These are phyloP conservation scores for Chionographis japonica DNA, from an alignment of 106 monocot genomes.

Conservation along the genomic window DNA sequence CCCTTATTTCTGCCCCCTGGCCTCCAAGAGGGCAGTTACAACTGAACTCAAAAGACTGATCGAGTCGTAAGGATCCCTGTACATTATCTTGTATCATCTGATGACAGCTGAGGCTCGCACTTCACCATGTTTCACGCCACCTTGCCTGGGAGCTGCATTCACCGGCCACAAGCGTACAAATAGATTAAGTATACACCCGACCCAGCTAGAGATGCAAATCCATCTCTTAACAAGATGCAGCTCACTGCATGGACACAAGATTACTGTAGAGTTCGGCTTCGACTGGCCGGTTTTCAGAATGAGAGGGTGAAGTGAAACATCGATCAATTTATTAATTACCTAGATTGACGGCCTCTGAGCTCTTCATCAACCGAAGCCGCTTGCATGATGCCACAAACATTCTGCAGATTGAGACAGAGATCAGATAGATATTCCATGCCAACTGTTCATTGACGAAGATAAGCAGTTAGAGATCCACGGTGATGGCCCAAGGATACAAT, in stretches of 20 bases:
- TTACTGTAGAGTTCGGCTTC: not conserved
- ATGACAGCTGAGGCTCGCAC: not conserved
- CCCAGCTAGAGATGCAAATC: not conserved
- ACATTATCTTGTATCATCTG: conserved; percentile 6
- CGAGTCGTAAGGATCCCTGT: conserved; percentile 22
- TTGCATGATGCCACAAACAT: conserved; percentile 88
- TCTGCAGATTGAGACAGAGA: conserved; percentile 23
- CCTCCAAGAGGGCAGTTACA: not conserved
- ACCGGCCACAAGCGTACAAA: not conserved
- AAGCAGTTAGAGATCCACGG: not conserved
- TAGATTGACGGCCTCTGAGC: conserved; percentile 86
- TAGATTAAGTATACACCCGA: not conserved
- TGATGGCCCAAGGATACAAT: too few species aligned
- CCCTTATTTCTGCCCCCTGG: conserved; percentile 17
- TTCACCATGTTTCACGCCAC: conserved; percentile 5
- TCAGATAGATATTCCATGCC: not conserved
- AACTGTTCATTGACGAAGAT: not conserved
- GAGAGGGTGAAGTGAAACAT: not conserved
- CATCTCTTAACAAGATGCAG: not conserved
- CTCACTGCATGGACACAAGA: not conserved
- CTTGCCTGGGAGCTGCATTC: conserved; percentile 39
- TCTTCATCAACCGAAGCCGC: conserved; percentile 84
- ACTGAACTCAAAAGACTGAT: conserved; percentile 2
- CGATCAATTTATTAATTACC: conserved; percentile 26
- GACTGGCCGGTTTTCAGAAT: too few species aligned